A percentile compares a stretch with the other conserved stretches of the same genome.
Conservation (phyloP, 202 grass and related monocot genomes). For the Tripidium arundinaceum region DNA sequence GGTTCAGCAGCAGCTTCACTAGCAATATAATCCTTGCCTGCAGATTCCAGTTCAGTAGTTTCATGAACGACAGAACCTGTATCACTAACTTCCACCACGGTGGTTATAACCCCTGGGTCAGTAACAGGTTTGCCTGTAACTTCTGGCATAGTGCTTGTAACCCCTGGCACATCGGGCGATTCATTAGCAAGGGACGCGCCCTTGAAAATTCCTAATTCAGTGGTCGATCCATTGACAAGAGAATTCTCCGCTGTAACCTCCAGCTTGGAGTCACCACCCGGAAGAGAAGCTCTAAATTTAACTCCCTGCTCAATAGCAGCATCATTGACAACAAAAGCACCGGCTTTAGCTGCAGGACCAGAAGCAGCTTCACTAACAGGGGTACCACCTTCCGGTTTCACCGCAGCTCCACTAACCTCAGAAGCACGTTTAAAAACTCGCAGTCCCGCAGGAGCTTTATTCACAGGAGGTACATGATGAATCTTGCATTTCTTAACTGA, state of each 20-base stretch:
- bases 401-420: background rate
- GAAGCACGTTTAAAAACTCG: background rate
- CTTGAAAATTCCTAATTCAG: constrained; percentile 8
- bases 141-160: background rate
- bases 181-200: background rate
- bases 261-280: background rate
- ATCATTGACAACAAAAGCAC: background rate
- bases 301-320: background rate
- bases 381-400: background rate
- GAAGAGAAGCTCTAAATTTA: background rate
- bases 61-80: constrained; percentile 15
- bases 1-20: background rate
- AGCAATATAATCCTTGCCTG: background rate
- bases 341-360: background rate
- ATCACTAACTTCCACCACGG: background rate
- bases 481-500: constrained; percentile 26
- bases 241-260: background rate
- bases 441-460: background rate
- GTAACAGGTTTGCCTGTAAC: background rate
- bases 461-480: background rate
- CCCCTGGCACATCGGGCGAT: background rate
- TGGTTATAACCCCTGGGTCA: background rate
- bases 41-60: constrained; percentile 20
- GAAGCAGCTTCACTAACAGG: background rate
- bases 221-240: background rate